Evolutionary conservation across 306 rosid species (phyloP).

Genomic region (Acacia confusa): DNA sequence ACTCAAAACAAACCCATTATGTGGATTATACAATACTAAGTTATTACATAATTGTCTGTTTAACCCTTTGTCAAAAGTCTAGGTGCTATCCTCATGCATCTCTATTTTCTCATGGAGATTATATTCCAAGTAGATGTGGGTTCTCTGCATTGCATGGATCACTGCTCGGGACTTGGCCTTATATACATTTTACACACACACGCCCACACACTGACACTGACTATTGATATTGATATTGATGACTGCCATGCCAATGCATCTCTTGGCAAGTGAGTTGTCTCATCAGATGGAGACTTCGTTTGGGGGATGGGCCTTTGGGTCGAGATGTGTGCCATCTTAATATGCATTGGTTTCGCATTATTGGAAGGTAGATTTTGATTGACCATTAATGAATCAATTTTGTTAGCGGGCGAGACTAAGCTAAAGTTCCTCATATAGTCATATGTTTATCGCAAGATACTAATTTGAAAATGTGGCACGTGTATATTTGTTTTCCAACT

Average conservation of each 20-base stretch:
- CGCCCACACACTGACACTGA: not conserved
- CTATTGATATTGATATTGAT: not conserved
- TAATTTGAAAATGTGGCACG: not conserved
- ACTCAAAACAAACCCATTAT: no score
- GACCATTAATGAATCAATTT: not conserved
- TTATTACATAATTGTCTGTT: constrained; percentile 2
- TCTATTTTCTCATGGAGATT: not conserved
- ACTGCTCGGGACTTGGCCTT: not conserved
- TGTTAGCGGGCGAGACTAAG: not conserved
- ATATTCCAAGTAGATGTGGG: not conserved
- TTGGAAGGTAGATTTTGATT: not conserved
- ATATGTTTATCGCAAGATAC: not conserved
- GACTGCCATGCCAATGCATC: not conserved
- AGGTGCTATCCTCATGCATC: not conserved
- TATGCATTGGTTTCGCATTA: not conserved
- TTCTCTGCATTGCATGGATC: not conserved
- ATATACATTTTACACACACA: not conserved
- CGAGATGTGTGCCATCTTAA: not conserved
- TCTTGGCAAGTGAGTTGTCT: not conserved
- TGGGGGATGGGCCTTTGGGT: not conserved
- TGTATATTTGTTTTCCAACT: not conserved
- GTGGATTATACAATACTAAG: not conserved
- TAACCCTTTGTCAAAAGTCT: constrained; percentile 3
- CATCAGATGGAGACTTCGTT: not conserved
- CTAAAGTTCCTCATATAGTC: not conserved